Conservation (phyloP, 768 basidiomycete genomes). For the Podaxis pistillaris region DNA sequence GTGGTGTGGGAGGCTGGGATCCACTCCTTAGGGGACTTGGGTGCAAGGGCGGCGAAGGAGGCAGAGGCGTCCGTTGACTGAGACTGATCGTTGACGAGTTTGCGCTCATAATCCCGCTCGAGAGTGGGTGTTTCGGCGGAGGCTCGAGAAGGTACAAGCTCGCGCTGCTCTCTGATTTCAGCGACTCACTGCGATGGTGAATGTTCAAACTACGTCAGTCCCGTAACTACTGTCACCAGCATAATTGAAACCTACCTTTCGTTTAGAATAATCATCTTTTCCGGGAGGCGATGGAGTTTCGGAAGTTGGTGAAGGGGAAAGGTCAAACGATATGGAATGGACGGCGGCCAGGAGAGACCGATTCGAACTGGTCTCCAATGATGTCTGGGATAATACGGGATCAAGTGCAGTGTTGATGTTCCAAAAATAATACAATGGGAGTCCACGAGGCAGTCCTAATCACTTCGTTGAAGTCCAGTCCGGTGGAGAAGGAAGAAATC, state of each 20-base stretch:
- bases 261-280: slow-evolving; percentile 5
- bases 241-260: not conserved
- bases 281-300: not conserved
- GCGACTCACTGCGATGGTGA: not conserved
- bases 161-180: slow-evolving; percentile 14
- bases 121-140: slow-evolving; percentile 4
- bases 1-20: slow-evolving; percentile 23
- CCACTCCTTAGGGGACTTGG: slow-evolving; percentile 15
- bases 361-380: not conserved
- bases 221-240: not conserved
- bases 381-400: not conserved
- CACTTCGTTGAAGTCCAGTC: not conserved
- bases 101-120: not conserved
- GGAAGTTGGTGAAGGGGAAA: not conserved
- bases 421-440: not conserved
- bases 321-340: no score
- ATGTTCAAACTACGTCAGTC: not conserved
- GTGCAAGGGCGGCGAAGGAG: slow-evolving; percentile 24
- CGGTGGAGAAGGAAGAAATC: not conserved
- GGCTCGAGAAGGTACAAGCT: slow-evolving; percentile 12
- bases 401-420: not conserved
- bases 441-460: not conserved
- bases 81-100: slow-evolving; percentile 19
- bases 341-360: no score
- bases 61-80: slow-evolving; percentile 23